These are phyloP conservation scores for Panellus pusillus DNA, from an alignment of 768 basidiomycete species.

Conservation along the genomic window DNA sequence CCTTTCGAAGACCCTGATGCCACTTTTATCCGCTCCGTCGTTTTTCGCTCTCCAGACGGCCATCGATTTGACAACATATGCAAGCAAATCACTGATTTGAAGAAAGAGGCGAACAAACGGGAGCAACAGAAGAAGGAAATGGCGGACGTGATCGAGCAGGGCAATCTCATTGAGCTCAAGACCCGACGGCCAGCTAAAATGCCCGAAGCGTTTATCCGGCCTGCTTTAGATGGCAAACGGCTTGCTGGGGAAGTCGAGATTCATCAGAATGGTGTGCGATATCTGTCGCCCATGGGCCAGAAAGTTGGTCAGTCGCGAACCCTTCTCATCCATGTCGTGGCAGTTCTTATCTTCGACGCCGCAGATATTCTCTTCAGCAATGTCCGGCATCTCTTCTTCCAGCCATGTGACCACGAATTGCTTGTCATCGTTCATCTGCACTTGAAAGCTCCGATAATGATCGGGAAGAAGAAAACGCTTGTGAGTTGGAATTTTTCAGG, in stretches of 20 bases:
- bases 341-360: constrained; percentile 3
- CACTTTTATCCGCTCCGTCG: constrained; percentile 93
- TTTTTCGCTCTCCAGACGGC: constrained; percentile 87
- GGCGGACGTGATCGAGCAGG: constrained; percentile 98
- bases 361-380: constrained; percentile 93
- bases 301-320: constrained; percentile 77
- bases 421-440: constrained; percentile 93
- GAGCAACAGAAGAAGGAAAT: constrained; percentile 98
- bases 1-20: constrained; percentile 97
- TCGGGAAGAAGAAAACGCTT: constrained; percentile 97
- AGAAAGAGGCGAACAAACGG: constrained; percentile 95
- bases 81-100: constrained; percentile 91
- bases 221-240: constrained; percentile 92
- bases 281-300: constrained; percentile 84
- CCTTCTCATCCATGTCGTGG: background rate
- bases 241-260: constrained; percentile 98
- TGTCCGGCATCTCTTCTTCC: constrained; percentile 98
- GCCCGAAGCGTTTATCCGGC: constrained; percentile 90
- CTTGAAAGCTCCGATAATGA: constrained; percentile 94
- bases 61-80: constrained; percentile 87
- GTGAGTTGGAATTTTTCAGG: constrained; percentile 42
- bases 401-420: constrained; percentile 95
- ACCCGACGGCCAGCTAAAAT: constrained; percentile 84
- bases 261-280: constrained; percentile 95
- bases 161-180: constrained; percentile 82